Evolutionary conservation across 345 rosid species (phyloP).

Genomic region (Schrenkiella parvula): DNA sequence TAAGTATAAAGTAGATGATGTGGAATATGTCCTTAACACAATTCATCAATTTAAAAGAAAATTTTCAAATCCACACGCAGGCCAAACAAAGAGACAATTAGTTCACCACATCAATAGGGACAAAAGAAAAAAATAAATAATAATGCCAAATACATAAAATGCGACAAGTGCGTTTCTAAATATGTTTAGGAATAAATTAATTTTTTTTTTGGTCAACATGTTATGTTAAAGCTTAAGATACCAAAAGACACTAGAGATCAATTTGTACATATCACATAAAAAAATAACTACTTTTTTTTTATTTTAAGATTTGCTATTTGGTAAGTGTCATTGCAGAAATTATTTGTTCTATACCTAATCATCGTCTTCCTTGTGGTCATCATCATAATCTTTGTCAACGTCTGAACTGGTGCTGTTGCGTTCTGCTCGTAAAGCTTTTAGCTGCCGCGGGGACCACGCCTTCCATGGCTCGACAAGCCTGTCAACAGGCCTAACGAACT

Average conservation of each 20-base stretch:
- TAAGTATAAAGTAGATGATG: too few relatives aligned
- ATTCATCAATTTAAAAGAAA: too few relatives aligned
- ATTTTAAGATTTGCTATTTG: not conserved
- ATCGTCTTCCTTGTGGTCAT: not conserved
- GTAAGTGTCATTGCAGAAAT: slow-evolving; percentile 6
- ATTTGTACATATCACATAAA: not conserved
- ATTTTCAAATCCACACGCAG: too few relatives aligned
- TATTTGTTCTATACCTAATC: slow-evolving; percentile 12
- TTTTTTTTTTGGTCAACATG: not conserved
- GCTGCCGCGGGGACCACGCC: slow-evolving; percentile 31
- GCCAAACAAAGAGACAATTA: too few relatives aligned
- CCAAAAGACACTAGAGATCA: not conserved
- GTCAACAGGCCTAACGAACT: slow-evolving; percentile 29
- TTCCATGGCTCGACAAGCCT: slow-evolving; percentile 36
- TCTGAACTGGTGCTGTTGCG: not conserved
- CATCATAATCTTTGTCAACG: not conserved
- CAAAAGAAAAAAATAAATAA: not conserved
- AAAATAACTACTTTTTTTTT: not conserved
- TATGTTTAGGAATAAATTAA: not conserved
- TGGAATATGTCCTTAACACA: too few relatives aligned
- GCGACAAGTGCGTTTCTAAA: not conserved
- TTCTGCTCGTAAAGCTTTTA: slow-evolving; percentile 15
- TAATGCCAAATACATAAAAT: not conserved
- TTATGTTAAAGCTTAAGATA: not conserved
- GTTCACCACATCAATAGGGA: not conserved